Base-by-base conservation (phyloP, 2,329 filamentous ascomycete species). In the Clonostachys chloroleuca region DNA sequence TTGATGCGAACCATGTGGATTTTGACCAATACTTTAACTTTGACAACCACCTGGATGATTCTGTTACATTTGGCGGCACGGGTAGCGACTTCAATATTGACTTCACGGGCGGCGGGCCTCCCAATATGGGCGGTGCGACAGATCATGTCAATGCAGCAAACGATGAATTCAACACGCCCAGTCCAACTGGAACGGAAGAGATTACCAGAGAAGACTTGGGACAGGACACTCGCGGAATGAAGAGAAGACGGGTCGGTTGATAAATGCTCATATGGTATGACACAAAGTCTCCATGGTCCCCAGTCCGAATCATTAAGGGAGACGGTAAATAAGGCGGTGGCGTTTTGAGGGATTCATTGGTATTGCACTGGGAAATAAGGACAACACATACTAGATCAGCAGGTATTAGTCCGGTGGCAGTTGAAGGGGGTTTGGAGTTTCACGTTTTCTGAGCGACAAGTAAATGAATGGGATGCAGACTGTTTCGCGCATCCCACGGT, bases 71-170 rank as follows among this genome's bases (percentile, higher is more conserved):
- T 49, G 64, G 52, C 33, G 57, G 64, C 12, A 71, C 73, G 42
- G 70, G 70, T 9, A 64, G 68, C 33, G 75, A 79, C 51, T 77
- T 81, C 47, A 74, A 75, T 55, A 79, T 80, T 51, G 69, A 65
- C 35, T 36, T 47, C 49, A 30, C 24, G 8, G 20, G 53, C 14
- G 24, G 14, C 12, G 40, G 30, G 8, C 14, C 24, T 9, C 17
- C 13, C 46, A 53, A 41, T 12, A 33, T 24, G 33, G 42, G n/a
- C 36, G 9, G 12, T n/a, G 43, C 10, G 10, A 40, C 42, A 20
- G 35, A 20, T 12, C 33, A 20, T 9, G 33, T 17, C 10, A 33
- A 20, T 8, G 18, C 30, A 12, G 33, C 37, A n/a, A 47, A 49
- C 36, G 14, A 51, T 16, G 60, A 65, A 18, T 30, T 30, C 24